Evolutionary conservation across 2,329 filamentous ascomycete species (phyloP), one percentile per base, ranked within the genome.

Genomic region (Metarhizium robertsii): DNA sequence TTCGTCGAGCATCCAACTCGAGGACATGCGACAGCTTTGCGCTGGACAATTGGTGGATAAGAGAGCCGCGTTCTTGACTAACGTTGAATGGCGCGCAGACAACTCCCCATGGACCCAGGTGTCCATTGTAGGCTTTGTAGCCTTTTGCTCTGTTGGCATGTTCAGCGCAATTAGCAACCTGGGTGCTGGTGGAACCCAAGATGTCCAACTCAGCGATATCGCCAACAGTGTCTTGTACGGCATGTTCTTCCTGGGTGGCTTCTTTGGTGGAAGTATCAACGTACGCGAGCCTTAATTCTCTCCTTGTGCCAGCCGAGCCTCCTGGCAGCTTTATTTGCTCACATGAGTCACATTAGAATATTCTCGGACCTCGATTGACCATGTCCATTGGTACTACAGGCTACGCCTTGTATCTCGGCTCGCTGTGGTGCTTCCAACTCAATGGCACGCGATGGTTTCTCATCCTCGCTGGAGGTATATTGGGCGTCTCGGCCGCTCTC

Each of bases 401-500:
- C 8, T 55, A 55, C 18, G 50, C 54, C 4, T 30, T 55, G 32
- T 55, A 55, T 50, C 54, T 55, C 45, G 54, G 54, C 18, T 55
- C 54, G n/a, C 54, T 55, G n/a, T 55, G 54, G 54, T 53, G 50
- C 38, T 55, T 47, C n/a, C 54, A 55, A 25, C 36, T 53, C 36
- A 53, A 55, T n/a, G 32, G 46, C 50, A 55, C 46, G n/a, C 32
- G 50, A 38, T 55, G 54, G 54, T 55, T 55, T 34, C 18, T 55
- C 18, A 46, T 88, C 62, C 90, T 91, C 62, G 83, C 88, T 3
- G 88, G 88, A 61, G 85, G 84, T 18, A 77, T 90, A 58, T 80
- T 92, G 49, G 88, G 88, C 70, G 73, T 89, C 55, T 91, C 87
- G 65, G 88, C 88, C 49, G 88, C 86, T 67, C 77, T 92, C 47